Conservation (phyloP, 768 basidiomycete species). For the Astraeus odoratus region DNA sequence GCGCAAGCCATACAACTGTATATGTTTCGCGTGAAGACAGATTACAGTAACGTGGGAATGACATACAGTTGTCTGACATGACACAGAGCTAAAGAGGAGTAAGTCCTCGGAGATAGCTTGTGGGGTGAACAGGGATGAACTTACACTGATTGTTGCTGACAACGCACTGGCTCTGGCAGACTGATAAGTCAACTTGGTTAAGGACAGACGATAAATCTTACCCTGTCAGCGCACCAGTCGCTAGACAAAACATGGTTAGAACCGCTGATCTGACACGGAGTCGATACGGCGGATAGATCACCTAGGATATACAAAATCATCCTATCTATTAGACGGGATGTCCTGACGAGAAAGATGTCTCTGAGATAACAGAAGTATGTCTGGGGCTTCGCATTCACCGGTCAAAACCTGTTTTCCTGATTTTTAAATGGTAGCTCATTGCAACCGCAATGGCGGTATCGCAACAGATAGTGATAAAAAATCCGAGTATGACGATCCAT, state of each 20-base stretch:
- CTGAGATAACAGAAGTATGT: no score
- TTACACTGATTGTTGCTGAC: background rate
- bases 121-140: background rate
- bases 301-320: background rate
- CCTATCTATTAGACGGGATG: background rate
- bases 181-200: background rate
- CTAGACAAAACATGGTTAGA: background rate
- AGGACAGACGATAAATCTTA: background rate
- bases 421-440: conserved; percentile 3
- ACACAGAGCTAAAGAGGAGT: background rate
- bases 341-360: background rate
- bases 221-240: background rate
- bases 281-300: background rate
- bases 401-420: background rate
- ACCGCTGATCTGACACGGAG: no score
- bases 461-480: background rate
- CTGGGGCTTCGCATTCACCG: no score
- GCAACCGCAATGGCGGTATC: background rate
- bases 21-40: background rate
- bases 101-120: background rate
- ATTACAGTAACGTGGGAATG: background rate
- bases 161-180: background rate
- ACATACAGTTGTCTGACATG: background rate
- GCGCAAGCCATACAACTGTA: background rate
- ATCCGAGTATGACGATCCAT: background rate